Evolutionary conservation across 306 rosid species (phyloP).

Genomic region (Acacia acuminata): DNA sequence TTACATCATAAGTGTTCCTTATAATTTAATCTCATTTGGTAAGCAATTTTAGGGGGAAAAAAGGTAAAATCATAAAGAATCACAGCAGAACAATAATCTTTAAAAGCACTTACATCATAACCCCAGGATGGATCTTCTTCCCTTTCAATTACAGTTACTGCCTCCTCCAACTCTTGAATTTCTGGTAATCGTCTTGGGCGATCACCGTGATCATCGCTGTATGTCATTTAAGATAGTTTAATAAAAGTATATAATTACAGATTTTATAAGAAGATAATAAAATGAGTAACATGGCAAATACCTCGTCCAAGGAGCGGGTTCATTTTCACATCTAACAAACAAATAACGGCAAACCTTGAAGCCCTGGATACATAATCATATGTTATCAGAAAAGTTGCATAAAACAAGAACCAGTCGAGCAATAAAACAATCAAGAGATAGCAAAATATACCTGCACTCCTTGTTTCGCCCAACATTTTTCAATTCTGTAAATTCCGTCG

Average conservation of each 20-base stretch:
- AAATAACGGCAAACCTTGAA: slow-evolving; percentile 65
- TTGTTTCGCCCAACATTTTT: slow-evolving; percentile 75
- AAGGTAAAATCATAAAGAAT: neutral
- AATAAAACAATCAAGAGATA: slow-evolving; percentile 1
- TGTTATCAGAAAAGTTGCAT: slow-evolving; percentile 1
- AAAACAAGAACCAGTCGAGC: neutral
- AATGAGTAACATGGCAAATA: slow-evolving; percentile 17
- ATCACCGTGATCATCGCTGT: neutral
- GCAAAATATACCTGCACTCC: slow-evolving; percentile 62
- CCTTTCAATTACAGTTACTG: slow-evolving; percentile 41
- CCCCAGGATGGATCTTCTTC: slow-evolving; percentile 58
- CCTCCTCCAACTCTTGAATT: slow-evolving; percentile 48
- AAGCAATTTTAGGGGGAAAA: neutral
- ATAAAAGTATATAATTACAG: neutral
- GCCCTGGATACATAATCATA: slow-evolving; percentile 46
- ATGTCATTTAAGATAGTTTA: slow-evolving; percentile 13
- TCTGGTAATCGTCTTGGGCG: slow-evolving; percentile 55
- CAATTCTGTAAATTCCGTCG: slow-evolving; percentile 79
- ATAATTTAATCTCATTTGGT: neutral
- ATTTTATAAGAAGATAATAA: neutral
- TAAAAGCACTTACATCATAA: slow-evolving; percentile 50
- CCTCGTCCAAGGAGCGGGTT: slow-evolving; percentile 79
- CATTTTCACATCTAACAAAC: slow-evolving; percentile 76
- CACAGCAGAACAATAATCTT: neutral
- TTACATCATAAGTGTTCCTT: neutral